A percentile compares a stretch with the other conserved stretches of the same genome.
phyloP scores from a whole-genome alignment of 495 filamentous ascomycete species.

The Penicillium ochrochloron region DNA sequence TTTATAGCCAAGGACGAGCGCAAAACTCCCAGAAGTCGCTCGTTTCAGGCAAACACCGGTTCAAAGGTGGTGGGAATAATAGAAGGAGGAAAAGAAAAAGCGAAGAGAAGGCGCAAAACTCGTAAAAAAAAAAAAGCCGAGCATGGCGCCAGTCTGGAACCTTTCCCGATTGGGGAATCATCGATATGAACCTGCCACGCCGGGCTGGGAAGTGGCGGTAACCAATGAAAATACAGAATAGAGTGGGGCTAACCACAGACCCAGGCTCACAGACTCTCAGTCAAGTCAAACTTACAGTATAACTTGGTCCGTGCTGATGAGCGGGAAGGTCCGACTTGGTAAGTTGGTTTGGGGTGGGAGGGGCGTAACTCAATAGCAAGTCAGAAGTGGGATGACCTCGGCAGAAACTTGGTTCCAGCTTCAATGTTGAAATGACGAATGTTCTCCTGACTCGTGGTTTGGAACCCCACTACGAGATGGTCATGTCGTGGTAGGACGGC shows the following conservation, averaged over 20 bases:
- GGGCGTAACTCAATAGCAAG: neutral
- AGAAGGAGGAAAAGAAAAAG: constrained; percentile 8
- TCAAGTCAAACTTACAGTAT: too few relatives aligned
- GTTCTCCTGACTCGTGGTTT: neutral
- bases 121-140: constrained; percentile 17
- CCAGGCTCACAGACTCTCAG: neutral
- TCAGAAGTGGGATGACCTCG: neutral
- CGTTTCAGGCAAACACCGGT: constrained; percentile 33
- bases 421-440: neutral
- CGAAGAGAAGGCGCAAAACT: constrained; percentile 8
- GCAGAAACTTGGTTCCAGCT: neutral
- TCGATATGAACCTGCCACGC: constrained; percentile 32
- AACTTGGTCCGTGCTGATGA: neutral
- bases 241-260: neutral
- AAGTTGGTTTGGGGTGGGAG: neutral
- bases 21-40: constrained; percentile 65
- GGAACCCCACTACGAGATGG: neutral
- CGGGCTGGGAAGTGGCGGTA: neutral
- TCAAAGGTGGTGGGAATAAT: constrained; percentile 7
- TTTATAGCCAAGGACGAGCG: constrained; percentile 55
- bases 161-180: constrained; percentile 29
- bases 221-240: constrained; percentile 9
- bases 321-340: neutral
- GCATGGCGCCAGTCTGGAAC: constrained; percentile 29
- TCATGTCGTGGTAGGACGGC: neutral